These are phyloP conservation scores for Epichloe typhina DNA, from an alignment of 2,329 filamentous ascomycete genomes.

Conservation along the genomic window DNA sequence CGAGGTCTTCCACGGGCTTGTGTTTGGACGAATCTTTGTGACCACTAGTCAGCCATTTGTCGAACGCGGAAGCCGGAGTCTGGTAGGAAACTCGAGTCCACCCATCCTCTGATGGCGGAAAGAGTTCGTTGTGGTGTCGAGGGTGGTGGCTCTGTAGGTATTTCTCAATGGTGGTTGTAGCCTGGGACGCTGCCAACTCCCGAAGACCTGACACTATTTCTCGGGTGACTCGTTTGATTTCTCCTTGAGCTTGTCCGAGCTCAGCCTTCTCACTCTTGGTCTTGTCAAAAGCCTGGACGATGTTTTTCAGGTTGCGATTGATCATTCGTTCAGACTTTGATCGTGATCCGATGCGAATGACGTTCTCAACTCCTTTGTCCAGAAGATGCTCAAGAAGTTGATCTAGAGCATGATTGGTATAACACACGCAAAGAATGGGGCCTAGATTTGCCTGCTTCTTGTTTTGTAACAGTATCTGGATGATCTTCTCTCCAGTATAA, in stretches of 20 bases:
- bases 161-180: neutral
- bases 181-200: neutral
- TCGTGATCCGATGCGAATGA: slow-evolving; percentile 49
- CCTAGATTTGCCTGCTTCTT: slow-evolving; percentile 26
- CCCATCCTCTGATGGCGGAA: neutral
- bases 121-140: neutral
- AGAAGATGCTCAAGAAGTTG: slow-evolving; percentile 48
- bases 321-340: slow-evolving; percentile 41
- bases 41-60: neutral
- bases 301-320: slow-evolving; percentile 32
- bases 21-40: neutral
- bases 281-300: slow-evolving; percentile 17
- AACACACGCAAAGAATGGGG: slow-evolving; percentile 38
- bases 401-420: slow-evolving; percentile 37
- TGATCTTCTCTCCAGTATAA: slow-evolving; percentile 45
- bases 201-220: neutral
- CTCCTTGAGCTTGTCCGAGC: slow-evolving; percentile 9
- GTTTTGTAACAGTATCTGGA: slow-evolving; percentile 38
- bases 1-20: neutral
- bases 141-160: neutral
- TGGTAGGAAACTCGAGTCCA: neutral
- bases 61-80: neutral
- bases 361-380: slow-evolving; percentile 29
- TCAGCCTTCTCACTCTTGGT: slow-evolving; percentile 27
- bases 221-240: neutral